phyloP scores from a whole-genome alignment of 1,284 basidiomycete species.

The Ganoderma multipileum region DNA sequence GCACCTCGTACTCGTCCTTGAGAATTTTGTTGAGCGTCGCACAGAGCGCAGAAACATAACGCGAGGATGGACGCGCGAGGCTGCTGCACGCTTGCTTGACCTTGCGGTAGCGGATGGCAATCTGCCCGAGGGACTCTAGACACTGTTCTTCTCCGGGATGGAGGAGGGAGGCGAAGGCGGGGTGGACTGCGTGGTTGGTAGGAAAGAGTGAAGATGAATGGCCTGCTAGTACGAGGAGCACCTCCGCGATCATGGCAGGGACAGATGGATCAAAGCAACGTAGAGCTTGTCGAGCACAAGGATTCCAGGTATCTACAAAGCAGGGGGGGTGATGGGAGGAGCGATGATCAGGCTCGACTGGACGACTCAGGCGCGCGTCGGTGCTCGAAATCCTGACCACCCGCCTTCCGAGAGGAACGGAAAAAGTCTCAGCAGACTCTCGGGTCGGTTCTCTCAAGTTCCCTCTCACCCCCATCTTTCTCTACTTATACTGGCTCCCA shows the following conservation, averaged over 20 bases:
- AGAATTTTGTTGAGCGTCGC: conserved; percentile 76
- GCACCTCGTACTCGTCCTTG: conserved; percentile 79
- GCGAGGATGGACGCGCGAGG: conserved; percentile 67
- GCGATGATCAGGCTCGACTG: neutral
- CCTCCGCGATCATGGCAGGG: conserved; percentile 77
- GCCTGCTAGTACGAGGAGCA: conserved; percentile 83
- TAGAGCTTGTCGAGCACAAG: neutral
- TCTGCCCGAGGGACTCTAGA: conserved; percentile 73
- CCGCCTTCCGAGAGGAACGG: conserved; percentile 25
- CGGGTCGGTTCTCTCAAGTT: neutral
- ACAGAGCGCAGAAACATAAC: conserved; percentile 80
- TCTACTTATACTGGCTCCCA: neutral
- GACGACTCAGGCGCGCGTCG: conserved; percentile 11
- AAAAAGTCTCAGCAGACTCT: conserved; percentile 23
- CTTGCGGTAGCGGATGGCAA: conserved; percentile 75
- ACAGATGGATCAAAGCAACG: neutral
- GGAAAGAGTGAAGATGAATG: conserved; percentile 85
- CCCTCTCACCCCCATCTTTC: neutral
- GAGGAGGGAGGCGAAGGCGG: conserved; percentile 72
- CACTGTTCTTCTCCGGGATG: conserved; percentile 89
- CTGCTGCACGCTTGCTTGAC: conserved; percentile 63
- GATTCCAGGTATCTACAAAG: neutral
- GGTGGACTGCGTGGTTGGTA: conserved; percentile 61
- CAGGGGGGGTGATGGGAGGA: neutral
- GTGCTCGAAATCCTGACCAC: conserved; percentile 2